Conservation (phyloP, 1,284 basidiomycete species). For the Fomitopsis pinicola region DNA sequence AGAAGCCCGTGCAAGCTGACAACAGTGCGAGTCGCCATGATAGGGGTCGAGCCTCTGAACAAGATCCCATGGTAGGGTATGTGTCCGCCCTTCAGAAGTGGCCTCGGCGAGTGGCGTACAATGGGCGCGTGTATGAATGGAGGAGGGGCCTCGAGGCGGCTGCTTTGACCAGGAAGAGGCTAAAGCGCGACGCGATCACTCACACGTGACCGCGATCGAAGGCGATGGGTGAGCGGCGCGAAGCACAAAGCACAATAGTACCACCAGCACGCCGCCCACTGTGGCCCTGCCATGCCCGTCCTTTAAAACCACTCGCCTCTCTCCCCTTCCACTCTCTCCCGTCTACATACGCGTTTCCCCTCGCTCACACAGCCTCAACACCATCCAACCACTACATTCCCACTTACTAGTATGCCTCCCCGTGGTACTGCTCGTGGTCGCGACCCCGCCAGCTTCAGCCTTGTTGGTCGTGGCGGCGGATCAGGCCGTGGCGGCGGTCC, state of each 20-base stretch:
- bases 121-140: too few relatives aligned
- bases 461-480: conserved; percentile 12
- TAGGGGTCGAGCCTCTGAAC: too few relatives aligned
- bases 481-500: conserved; percentile 11
- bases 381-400: background rate
- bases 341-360: background rate
- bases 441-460: conserved; percentile 17
- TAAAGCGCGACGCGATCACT: background rate
- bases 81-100: too few relatives aligned
- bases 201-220: background rate
- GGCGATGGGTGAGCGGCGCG: background rate
- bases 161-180: background rate
- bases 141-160: background rate
- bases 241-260: background rate
- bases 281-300: background rate
- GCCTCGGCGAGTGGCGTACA: too few relatives aligned
- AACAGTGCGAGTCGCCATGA: too few relatives aligned
- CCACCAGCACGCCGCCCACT: background rate
- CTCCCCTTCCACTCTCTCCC: background rate
- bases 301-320: background rate
- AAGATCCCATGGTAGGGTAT: too few relatives aligned
- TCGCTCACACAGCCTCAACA: background rate
- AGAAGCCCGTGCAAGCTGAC: too few relatives aligned
- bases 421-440: conserved; percentile 27
- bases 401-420: conserved; percentile 32